Percentiles rank a stretch among this genome's conserved stretches.
Conservation (phyloP, 2,329 filamentous ascomycete species). For the Pezicula carpinea region DNA sequence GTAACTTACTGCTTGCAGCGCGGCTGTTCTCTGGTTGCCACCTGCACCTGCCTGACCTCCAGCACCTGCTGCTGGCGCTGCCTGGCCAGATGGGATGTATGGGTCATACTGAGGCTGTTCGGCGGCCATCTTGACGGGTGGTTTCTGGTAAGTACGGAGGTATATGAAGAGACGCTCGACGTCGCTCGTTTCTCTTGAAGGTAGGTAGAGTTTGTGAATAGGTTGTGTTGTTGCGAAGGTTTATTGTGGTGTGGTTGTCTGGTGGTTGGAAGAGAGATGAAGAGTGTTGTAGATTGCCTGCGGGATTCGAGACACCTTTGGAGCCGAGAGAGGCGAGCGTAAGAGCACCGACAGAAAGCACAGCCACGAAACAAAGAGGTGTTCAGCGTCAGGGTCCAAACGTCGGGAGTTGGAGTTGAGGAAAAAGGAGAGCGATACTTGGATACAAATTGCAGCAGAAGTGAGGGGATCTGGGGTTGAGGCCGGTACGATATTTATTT, state of each 20-base stretch:
- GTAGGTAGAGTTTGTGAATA: background rate
- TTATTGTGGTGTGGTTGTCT: background rate
- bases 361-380: too few species aligned
- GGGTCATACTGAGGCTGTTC: slow-evolving; percentile 26
- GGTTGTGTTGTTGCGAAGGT: background rate
- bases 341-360: background rate
- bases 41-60: slow-evolving; percentile 31
- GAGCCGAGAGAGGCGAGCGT: background rate
- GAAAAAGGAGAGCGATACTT: too few species aligned
- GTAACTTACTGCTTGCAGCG: slow-evolving; percentile 78
- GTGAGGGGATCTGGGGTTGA: too few species aligned
- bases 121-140: slow-evolving; percentile 23
- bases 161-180: background rate
- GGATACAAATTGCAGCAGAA: too few species aligned
- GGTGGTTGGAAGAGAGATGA: background rate
- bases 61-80: slow-evolving; percentile 16
- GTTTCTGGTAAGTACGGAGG: slow-evolving; percentile 3
- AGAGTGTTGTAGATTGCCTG: background rate
- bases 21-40: slow-evolving; percentile 60
- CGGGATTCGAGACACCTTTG: background rate
- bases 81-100: slow-evolving; percentile 24
- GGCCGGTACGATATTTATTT: too few species aligned
- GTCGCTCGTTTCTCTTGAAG: background rate
- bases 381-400: too few species aligned
- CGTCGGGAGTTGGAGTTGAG: too few species aligned